Evolutionary conservation across 257 asterid genomes (phyloP), one percentile per base, ranked within the genome.

Genomic region (Penstemon newberryi): DNA sequence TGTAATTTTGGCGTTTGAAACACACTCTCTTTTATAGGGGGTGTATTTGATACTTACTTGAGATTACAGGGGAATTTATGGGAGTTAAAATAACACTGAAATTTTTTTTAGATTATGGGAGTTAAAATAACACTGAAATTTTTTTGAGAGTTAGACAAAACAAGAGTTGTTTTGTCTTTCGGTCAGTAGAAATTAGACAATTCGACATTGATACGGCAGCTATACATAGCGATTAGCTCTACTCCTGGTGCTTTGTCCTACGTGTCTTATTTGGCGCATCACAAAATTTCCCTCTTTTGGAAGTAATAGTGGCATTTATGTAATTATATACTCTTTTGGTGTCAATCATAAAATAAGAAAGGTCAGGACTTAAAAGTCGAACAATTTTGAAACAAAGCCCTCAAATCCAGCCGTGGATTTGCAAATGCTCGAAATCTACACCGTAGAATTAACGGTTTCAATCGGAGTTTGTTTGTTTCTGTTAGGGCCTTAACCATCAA

Each of bases 271-370:
- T 76, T 66, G 58, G 79, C 74, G 73, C 56, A 65, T 75, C 78
- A 42, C 49, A 13, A 6, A 0, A 37, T 60, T 42, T 65, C 56
- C 41, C 5, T 61, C n/a, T 59, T 67, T 73, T 56, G 15, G 56
- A 77, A 69, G 49, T 42, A 2, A 5, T 12, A 52, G 56, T 67
- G 84, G 82, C 59, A 70, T 6, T 19, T 11, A 8, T 52, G 80
- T 66, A 68, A 67, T 70, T 73, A 4, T 19, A 0, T 1, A 2
- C 5, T 19, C 3, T n/a, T 39, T 7, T 0, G 15, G 46, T 78
- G 75, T 47, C 67, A 73, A 49, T 43, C 3, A 5, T 8, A 0
- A 1, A 25, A 25, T 25, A 1, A 2, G 2, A 25, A 25, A 25
- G 33, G 33, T 25, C 33, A 25, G 33, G 33, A 11, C 4, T 60